Conservation (phyloP, 2,329 filamentous ascomycete genomes). For the Fusarium praegraminearum region DNA sequence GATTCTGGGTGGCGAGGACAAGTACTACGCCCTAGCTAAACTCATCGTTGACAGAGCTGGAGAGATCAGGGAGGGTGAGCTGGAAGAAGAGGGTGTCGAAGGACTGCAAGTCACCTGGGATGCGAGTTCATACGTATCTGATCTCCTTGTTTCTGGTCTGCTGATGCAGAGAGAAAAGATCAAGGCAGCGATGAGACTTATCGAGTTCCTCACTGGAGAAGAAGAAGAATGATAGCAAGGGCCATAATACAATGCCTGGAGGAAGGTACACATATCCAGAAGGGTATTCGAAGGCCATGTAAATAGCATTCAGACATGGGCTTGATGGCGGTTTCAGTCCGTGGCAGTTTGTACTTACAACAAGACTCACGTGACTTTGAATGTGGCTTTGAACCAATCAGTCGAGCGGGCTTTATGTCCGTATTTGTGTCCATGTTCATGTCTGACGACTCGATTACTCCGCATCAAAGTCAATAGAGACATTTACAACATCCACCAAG, state of each 20-base stretch:
- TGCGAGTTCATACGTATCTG: too few species aligned
- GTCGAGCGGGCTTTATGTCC: not conserved
- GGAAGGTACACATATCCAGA: not conserved
- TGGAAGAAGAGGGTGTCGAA: not conserved
- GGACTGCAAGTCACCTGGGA: not conserved
- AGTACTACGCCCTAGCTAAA: not conserved
- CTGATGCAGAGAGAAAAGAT: not conserved
- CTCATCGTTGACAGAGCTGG: not conserved
- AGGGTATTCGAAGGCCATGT: not conserved
- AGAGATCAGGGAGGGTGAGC: not conserved
- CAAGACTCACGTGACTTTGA: not conserved
- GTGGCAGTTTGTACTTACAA: not conserved
- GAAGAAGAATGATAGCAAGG: not conserved
- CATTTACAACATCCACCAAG: not conserved
- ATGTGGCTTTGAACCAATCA: not conserved
- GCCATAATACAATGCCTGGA: not conserved
- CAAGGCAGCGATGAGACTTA: not conserved
- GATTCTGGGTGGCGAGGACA: not conserved
- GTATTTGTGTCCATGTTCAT: not conserved
- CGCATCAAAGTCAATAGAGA: not conserved
- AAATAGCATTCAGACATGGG: not conserved
- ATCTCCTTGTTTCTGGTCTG: not conserved
- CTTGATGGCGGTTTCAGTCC: not conserved
- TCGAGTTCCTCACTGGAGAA: not conserved
- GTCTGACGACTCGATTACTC: constrained; percentile 6